A percentile compares a stretch with the other conserved stretches of the same genome.
These are phyloP conservation scores for Termitomyces sp. DNA, from an alignment of 768 basidiomycete species.

Conservation along the genomic window DNA sequence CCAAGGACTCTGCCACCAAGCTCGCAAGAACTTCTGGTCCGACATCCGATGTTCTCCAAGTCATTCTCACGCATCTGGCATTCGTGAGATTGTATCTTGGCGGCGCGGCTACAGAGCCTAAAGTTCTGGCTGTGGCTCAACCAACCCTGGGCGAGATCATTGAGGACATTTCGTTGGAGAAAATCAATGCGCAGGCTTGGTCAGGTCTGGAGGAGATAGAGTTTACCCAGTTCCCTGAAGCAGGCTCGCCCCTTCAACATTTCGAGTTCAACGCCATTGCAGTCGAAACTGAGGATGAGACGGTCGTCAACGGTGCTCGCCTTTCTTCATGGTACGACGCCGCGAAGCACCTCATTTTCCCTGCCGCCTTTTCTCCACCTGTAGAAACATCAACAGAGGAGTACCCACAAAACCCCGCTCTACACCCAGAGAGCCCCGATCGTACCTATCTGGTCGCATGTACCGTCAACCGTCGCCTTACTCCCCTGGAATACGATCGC, in stretches of 20 bases:
- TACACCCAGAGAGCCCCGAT: constrained; percentile 86
- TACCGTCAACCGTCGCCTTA: constrained; percentile 90
- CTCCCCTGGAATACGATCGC: constrained; percentile 93
- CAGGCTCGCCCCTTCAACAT: constrained; percentile 38
- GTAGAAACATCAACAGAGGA: constrained; percentile 36
- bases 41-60: constrained; percentile 44
- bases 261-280: constrained; percentile 78
- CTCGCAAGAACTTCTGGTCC: constrained; percentile 34
- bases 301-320: constrained; percentile 58
- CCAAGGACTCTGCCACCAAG: constrained; percentile 48
- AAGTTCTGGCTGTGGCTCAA: constrained; percentile 52
- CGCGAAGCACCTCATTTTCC: constrained; percentile 88
- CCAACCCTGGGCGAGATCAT: constrained; percentile 44
- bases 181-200: constrained; percentile 64
- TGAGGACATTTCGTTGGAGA: constrained; percentile 46
- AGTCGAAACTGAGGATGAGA: constrained; percentile 57
- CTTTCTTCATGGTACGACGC: constrained; percentile 80
- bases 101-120: constrained; percentile 49
- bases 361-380: constrained; percentile 67
- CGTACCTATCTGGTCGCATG: constrained; percentile 93
- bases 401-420: constrained; percentile 59
- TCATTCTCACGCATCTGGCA: constrained; percentile 67
- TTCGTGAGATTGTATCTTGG: constrained; percentile 87
- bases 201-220: constrained; percentile 59
- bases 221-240: constrained; percentile 28